Conservation (phyloP, 208 protist genomes). For the Crithidia expoeki region DNA sequence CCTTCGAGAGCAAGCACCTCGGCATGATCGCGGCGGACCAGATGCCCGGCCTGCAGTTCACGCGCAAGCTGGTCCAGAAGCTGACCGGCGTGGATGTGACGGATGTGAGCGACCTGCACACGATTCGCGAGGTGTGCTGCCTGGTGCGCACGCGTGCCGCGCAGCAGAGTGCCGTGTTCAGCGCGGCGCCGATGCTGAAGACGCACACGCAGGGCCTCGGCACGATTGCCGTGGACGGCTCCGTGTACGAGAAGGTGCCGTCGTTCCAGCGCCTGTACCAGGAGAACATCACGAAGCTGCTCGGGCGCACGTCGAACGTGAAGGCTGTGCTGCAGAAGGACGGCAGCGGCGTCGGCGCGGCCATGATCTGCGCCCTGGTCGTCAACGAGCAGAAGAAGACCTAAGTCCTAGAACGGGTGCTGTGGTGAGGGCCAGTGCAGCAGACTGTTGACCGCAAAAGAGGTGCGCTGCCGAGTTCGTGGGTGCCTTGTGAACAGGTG, state of each 20-base stretch:
- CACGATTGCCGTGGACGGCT: conserved; percentile 83
- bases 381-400: conserved; percentile 39
- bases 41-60: conserved; percentile 75
- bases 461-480: too few relatives aligned
- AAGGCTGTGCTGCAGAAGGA: conserved; percentile 76
- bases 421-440: too few relatives aligned
- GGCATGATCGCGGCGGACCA: conserved; percentile 67
- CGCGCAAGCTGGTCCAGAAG: conserved; percentile 51
- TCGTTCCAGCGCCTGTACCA: conserved; percentile 84
- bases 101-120: conserved; percentile 46
- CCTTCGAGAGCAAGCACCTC: too few relatives aligned
- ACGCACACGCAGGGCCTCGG: conserved; percentile 61
- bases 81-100: conserved; percentile 56
- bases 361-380: conserved; percentile 85
- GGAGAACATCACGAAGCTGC: conserved; percentile 64
- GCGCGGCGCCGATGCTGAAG: conserved; percentile 78
- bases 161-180: conserved; percentile 71
- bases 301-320: conserved; percentile 61
- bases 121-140: conserved; percentile 67
- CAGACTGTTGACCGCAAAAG: too few relatives aligned
- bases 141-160: conserved; percentile 80
- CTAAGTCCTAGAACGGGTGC: too few relatives aligned
- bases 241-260: conserved; percentile 90
- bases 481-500: too few relatives aligned
- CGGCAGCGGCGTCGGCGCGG: conserved; percentile 88